Evolutionary conservation across 2,329 filamentous ascomycete species (phyloP), one percentile per base, ranked within the genome.

Genomic region (Fragosphaeria purpurea): DNA sequence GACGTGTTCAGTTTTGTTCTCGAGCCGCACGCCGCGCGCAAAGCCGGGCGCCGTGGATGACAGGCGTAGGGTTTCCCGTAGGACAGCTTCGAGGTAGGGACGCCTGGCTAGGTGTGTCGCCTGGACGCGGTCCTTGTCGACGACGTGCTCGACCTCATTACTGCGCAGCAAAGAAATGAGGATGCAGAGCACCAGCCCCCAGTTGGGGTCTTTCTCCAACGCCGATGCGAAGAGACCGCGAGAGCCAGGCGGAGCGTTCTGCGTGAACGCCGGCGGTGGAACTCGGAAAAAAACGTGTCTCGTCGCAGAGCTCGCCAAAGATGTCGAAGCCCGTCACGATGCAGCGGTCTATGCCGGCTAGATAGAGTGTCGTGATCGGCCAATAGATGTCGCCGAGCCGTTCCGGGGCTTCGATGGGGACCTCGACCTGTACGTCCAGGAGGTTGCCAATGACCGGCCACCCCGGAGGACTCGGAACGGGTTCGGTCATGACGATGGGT

Each of bases 181-280:
- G 12, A 82, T 67, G 30, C 80, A 69, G 59, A 86, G 78, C 33
- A 85, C 83, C 55, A 83, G 74, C 32, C 75, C 79, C 83, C 83
- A 87, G 58, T 81, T 80, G 50, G 72, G 69, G 56, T 80, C 76
- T 4, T 73, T 71, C 31, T 56, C 57, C 5, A 51, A 51, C 34
- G 46, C 38, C 30, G 55, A 38, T 2, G 48, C 42, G 33, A 59
- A 58, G 10, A 59, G 56, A 1, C 57, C 57, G 9, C 49, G 50
- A 11, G 51, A 30, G 0, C 44, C 51, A 3, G 51, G 43, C 0
- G 40, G 49, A 4, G 46, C 44, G 7, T 50, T 38, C 6, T 41
- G 41, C 7, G 51, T 40, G 9, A 57, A 47, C 0, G 50, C 50
- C 33, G 33, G 31, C n/a, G 53, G 50, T 11, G 53, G 53, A 22